These are phyloP conservation scores for Hyaloscypha finlandica DNA, from an alignment of 495 filamentous ascomycete species.

Conservation along the genomic window DNA sequence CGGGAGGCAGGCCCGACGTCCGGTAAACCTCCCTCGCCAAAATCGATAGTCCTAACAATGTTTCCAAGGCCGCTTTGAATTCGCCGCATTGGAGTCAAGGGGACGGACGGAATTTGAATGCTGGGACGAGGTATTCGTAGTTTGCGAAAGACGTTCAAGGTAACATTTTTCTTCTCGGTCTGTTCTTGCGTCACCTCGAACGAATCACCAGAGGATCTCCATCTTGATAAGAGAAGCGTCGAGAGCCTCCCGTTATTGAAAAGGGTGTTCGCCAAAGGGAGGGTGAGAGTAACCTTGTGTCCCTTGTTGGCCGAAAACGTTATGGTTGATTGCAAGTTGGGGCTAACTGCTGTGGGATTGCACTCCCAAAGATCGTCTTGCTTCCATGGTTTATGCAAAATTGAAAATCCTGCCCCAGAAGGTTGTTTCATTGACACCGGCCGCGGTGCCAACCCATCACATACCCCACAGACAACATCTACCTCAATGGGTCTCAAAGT, in stretches of 20 bases:
- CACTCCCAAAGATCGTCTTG: conserved; percentile 34
- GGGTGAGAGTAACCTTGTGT: conserved; percentile 33
- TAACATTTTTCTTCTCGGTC: conserved; percentile 22
- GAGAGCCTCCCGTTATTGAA: conserved; percentile 69
- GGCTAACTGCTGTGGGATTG: background rate
- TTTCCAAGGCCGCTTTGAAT: conserved; percentile 77
- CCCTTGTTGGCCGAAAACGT: conserved; percentile 24
- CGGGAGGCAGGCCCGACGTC: conserved; percentile 64
- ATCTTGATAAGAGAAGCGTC: conserved; percentile 60
- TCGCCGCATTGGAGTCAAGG: conserved; percentile 63
- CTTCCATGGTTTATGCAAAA: conserved; percentile 37
- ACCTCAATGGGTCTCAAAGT: background rate
- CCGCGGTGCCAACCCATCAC: conserved; percentile 28
- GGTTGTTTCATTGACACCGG: background rate
- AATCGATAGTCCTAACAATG: conserved; percentile 69
- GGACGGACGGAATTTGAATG: conserved; percentile 50
- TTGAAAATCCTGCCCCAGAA: conserved; percentile 39
- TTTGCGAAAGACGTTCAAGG: conserved; percentile 31
- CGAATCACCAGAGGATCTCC: conserved; percentile 40
- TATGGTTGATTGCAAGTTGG: conserved; percentile 21
- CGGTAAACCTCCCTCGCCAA: conserved; percentile 23
- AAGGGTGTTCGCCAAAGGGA: conserved; percentile 76
- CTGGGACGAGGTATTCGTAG: conserved; percentile 21
- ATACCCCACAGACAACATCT: conserved; percentile 26
- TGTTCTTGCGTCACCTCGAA: conserved; percentile 7